Base-by-base conservation (phyloP, 192 early-diverging fungal genomes). In the Oehlia diaphana region DNA sequence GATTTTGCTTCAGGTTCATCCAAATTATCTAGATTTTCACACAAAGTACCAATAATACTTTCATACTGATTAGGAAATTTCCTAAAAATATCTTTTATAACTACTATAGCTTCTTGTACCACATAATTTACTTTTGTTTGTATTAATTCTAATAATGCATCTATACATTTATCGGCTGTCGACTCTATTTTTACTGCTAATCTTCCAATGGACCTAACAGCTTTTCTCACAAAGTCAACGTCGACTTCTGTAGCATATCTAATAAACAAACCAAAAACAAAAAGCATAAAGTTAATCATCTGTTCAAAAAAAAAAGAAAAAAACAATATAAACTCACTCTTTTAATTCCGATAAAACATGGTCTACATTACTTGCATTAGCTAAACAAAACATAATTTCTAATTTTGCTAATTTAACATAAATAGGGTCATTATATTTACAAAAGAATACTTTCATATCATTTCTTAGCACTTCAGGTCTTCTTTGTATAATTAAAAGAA, bases 371-470 rank as follows among this genome's bases (percentile, higher is more conserved):
- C 83, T 82, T 39, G 92, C 90, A 75, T 89, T 93, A 5, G 94
- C 92, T 53, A 99, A 86, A 78, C 94, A 89, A 81, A 96, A 91
- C 81, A 99, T 95, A 70, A 98, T 95, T 79, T 98, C 97, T 13
- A 99, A 91, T 85, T 99, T 99, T 49, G 96, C 94, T 81, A 98
- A 87, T 81, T 99, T 99, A 73, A 99, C 96, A 84, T 98, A 98
- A 81, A 97, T 96, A 12, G 98, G 96, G 84, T 99, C 98, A 84
- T 97, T 95, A 87, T 98, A 99, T 83, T 99, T 99, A 92, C 97
- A 98, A 82, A 98, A 99, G 85, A 99, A 99, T n/a, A 96, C 95
- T 76, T 96, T 96, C 82, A 98, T 91, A 84, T 99, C 96, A 76
- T 94, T 94, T 70, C 92, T 92, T 68, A 99, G 87, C 28, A 98